phyloP scores from a whole-genome alignment of 108 stramenopile species.

The Schizochytrium sp. region DNA sequence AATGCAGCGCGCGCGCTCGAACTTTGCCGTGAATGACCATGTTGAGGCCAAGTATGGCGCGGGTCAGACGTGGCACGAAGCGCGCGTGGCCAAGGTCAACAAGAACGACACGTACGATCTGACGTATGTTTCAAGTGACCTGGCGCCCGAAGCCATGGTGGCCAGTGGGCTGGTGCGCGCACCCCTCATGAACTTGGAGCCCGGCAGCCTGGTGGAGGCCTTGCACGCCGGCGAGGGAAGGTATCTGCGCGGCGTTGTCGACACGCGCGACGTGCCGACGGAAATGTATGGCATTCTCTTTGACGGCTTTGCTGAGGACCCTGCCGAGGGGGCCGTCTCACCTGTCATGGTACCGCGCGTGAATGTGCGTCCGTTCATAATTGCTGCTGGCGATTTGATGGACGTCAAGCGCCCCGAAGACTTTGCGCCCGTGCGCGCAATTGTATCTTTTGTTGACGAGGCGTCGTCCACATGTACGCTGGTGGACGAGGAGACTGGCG shows the following conservation, averaged over 20 bases:
- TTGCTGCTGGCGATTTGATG: neutral
- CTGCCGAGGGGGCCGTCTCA: neutral
- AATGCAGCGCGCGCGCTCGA: neutral
- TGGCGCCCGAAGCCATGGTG: neutral
- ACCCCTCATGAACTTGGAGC: neutral
- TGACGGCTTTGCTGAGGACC: neutral
- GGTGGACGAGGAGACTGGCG: neutral
- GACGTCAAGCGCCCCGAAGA: neutral
- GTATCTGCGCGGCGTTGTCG: neutral
- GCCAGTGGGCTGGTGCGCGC: neutral
- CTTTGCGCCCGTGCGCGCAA: neutral
- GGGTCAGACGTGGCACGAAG: neutral
- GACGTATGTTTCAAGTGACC: neutral
- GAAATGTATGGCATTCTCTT: neutral
- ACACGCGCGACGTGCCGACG: neutral
- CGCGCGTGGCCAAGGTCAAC: neutral
- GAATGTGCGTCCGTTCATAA: neutral
- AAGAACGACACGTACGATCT: neutral
- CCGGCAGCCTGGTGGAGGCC: constrained; percentile 1
- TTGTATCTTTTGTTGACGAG: neutral
- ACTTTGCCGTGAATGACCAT: neutral
- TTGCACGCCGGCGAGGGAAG: neutral
- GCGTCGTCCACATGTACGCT: neutral
- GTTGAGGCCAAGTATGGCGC: neutral
- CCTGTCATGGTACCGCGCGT: neutral